Base-by-base conservation (phyloP, 176 grass and related monocot genomes). In the Aegilops bicornis region DNA sequence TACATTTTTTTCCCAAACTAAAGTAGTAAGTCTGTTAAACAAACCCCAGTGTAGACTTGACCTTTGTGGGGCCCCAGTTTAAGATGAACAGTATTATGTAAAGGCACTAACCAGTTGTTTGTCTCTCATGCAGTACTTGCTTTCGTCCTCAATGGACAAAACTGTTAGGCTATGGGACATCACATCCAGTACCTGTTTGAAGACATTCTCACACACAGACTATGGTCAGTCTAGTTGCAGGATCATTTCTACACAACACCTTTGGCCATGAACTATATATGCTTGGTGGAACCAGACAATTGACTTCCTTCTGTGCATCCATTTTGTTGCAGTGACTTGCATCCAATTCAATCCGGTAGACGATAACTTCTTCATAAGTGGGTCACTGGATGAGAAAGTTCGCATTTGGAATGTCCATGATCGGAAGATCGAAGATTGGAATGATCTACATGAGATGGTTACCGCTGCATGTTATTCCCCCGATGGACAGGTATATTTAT, bases 61-160 rank as follows among this genome's bases (percentile, higher is more conserved):
- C n/a, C 6, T 60, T 11, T 58, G 48, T 32, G 8, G 19, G 4
- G 45, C 9, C 3, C 11, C 23, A 43, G 24, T 58, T 76, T 69
- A 17, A 77, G 25, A 6, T 56, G 9, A 16, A 20, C 22, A 43
- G 5, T 67, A 43, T n/a, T 62, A 1, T 70, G 17, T 36, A 6
- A 25, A 65, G 4, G 17, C 43, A 22, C 74, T 90, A 73, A 87
- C 33, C 56, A 10, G n/a, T 66, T 72, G 23, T 78, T 23, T 76
- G 32, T 3, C 48, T 83, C 17, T 88, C 81, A 32, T 90, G 36
- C 70, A 99, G 97, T 87, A 88, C 86, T 91, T 99, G 87, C 85
- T 99, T 92, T 99, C 97, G 79, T 99, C 97, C 64, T 99, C 97
- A 71, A 99, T 99, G 97, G 97, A 99, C 80, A 99, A 99, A 82